phyloP scores from a whole-genome alignment of 805 yeast genomes.

The Saturnispora silvae region DNA sequence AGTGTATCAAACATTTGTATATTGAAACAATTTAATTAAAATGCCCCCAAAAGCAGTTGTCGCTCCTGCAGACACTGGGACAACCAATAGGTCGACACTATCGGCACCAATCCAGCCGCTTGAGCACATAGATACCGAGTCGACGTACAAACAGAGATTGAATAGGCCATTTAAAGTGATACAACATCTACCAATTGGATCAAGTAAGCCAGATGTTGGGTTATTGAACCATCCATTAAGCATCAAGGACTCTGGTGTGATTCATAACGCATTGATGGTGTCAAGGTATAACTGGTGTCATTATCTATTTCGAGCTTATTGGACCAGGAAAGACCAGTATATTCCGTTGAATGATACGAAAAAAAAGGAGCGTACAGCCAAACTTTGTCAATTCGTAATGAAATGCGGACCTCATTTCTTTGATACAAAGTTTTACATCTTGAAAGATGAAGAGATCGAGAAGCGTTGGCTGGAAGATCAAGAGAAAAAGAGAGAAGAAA shows the following conservation, averaged over 20 bases:
- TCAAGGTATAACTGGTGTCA: slow-evolving; percentile 64
- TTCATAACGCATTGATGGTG: slow-evolving; percentile 58
- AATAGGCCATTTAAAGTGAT: slow-evolving; percentile 55
- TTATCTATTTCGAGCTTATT: slow-evolving; percentile 64
- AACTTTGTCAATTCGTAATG: slow-evolving; percentile 66
- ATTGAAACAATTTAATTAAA: too few species aligned
- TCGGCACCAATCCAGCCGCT: slow-evolving; percentile 22
- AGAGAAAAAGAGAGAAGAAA: slow-evolving; percentile 22
- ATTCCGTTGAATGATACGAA: slow-evolving; percentile 31
- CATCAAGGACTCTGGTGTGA: slow-evolving; percentile 60
- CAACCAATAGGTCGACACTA: slow-evolving; percentile 14
- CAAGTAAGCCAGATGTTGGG: slow-evolving; percentile 49
- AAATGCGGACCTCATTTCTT: slow-evolving; percentile 77
- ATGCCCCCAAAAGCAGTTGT: slow-evolving; percentile 2
- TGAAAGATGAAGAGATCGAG: slow-evolving; percentile 69
- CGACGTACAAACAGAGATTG: slow-evolving; percentile 21
- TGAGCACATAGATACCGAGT: slow-evolving; percentile 23
- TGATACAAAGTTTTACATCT: slow-evolving; percentile 67
- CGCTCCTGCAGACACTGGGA: neutral
- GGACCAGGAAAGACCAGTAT: slow-evolving; percentile 46
- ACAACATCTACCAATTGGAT: slow-evolving; percentile 59
- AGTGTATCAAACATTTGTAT: too few species aligned
- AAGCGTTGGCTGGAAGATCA: slow-evolving; percentile 26
- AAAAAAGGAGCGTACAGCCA: slow-evolving; percentile 76
- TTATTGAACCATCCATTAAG: slow-evolving; percentile 56